Evolutionary conservation across 2,329 filamentous ascomycete species (phyloP).

Genomic region (Sporothrix schenckii): DNA sequence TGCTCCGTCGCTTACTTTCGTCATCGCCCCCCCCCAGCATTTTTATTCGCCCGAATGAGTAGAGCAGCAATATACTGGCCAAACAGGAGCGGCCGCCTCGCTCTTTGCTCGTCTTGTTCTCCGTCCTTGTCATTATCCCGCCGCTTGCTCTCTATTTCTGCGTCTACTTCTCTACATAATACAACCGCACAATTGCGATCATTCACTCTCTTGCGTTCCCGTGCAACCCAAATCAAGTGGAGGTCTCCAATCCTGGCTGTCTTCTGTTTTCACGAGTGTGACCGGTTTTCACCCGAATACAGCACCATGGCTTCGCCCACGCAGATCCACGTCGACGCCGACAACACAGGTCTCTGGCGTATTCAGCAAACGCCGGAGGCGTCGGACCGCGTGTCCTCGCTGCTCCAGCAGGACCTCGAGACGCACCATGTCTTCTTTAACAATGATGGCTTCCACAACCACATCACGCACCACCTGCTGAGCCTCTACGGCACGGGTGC

Average conservation of each 20-base stretch:
- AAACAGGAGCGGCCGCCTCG: not conserved
- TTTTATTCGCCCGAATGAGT: not conserved
- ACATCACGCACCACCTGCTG: slow-evolving; percentile 76
- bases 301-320: slow-evolving; percentile 51
- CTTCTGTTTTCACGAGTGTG: not conserved
- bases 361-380: slow-evolving; percentile 58
- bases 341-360: slow-evolving; percentile 56
- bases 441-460: slow-evolving; percentile 74
- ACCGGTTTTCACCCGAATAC: slow-evolving; percentile 32
- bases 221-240: not conserved
- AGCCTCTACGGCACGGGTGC: slow-evolving; percentile 77
- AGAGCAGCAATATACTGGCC: not conserved
- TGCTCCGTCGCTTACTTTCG: no score
- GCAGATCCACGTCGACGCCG: slow-evolving; percentile 52
- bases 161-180: not conserved
- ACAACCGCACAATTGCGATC: slow-evolving; percentile 33
- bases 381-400: slow-evolving; percentile 63
- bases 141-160: not conserved
- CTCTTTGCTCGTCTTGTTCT: not conserved
- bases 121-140: not conserved
- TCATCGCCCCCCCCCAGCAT: not conserved
- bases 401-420: slow-evolving; percentile 77
- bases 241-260: not conserved
- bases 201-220: not conserved
- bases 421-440: slow-evolving; percentile 83